Evolutionary conservation across 495 filamentous ascomycete genomes (phyloP).

Genomic region (Evernia prunastri): DNA sequence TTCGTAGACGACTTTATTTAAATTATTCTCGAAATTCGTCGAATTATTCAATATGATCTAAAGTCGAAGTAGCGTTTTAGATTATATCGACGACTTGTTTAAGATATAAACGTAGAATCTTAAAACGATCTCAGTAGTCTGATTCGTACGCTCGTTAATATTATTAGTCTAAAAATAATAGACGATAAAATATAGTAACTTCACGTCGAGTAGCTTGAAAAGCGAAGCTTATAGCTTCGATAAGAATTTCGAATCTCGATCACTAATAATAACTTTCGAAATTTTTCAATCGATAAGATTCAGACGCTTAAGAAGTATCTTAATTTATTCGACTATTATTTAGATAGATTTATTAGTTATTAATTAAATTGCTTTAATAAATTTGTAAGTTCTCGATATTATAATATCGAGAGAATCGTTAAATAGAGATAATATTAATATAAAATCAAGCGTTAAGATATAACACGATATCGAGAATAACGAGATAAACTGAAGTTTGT

Average conservation of each 20-base stretch:
- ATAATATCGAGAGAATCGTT: background rate
- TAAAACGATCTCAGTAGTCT: background rate
- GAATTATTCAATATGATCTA: background rate
- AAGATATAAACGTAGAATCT: background rate
- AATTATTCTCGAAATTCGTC: background rate
- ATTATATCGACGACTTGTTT: background rate
- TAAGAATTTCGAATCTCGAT: constrained; percentile 11
- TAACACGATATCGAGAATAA: background rate
- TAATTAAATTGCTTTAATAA: constrained; percentile 5
- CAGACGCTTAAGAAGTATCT: background rate
- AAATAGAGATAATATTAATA: background rate
- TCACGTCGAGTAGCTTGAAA: constrained; percentile 3
- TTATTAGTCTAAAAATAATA: constrained; percentile 11
- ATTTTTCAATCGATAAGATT: constrained; percentile 2
- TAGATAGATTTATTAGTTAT: background rate
- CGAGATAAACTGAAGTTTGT: background rate
- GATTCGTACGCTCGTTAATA: background rate
- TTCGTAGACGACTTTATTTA: background rate
- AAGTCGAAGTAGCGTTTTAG: background rate
- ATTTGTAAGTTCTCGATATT: constrained; percentile 5
- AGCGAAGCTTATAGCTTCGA: background rate
- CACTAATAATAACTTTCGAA: constrained; percentile 8
- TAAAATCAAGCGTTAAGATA: constrained; percentile 8
- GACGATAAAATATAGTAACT: background rate
- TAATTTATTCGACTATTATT: background rate